A percentile compares a stretch with the other conserved stretches of the same genome.
These are phyloP conservation scores for Pilasporangium apinafurcum DNA, from an alignment of 352 stramenopile species.

Conservation along the genomic window DNA sequence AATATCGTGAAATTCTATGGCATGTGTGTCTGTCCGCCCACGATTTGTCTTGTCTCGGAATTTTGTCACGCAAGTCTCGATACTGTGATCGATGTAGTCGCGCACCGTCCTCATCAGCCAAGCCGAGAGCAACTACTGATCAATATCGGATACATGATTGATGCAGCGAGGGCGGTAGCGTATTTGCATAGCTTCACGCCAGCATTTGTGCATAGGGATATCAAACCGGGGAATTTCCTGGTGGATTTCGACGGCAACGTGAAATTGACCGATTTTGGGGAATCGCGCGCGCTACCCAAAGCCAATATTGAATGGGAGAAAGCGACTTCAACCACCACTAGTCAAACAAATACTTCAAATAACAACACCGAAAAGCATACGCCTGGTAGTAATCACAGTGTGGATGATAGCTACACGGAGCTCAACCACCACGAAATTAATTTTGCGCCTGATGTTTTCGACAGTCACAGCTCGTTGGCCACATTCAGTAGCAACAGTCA, in stretches of 20 bases:
- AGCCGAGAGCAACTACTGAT: slow-evolving; percentile 22
- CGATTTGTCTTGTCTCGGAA: slow-evolving; percentile 47
- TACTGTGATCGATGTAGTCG: slow-evolving; percentile 9
- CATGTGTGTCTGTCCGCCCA: slow-evolving; percentile 45
- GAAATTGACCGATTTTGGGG: slow-evolving; percentile 52
- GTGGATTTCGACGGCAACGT: slow-evolving; percentile 10
- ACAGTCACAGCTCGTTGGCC: neutral
- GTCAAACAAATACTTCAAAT: neutral
- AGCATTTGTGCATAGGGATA: slow-evolving; percentile 42
- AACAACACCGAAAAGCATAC: neutral
- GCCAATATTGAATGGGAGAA: slow-evolving; percentile 6
- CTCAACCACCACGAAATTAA: slow-evolving; percentile 3
- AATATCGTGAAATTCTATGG: slow-evolving; percentile 48
- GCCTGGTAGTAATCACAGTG: neutral
- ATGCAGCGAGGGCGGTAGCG: slow-evolving; percentile 30
- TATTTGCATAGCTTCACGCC: slow-evolving; percentile 49
- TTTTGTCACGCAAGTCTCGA: slow-evolving; percentile 40
- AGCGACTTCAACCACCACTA: neutral
- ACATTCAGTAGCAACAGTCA: too few species aligned
- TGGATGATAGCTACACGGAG: neutral
- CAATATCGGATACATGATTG: slow-evolving; percentile 35
- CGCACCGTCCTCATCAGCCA: neutral
- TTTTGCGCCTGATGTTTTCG: neutral
- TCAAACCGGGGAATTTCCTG: slow-evolving; percentile 61
- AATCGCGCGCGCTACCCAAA: slow-evolving; percentile 20